Base-by-base conservation (phyloP, 2,329 filamentous ascomycete species). In the Neophaeococcomyces mojaviensis region DNA sequence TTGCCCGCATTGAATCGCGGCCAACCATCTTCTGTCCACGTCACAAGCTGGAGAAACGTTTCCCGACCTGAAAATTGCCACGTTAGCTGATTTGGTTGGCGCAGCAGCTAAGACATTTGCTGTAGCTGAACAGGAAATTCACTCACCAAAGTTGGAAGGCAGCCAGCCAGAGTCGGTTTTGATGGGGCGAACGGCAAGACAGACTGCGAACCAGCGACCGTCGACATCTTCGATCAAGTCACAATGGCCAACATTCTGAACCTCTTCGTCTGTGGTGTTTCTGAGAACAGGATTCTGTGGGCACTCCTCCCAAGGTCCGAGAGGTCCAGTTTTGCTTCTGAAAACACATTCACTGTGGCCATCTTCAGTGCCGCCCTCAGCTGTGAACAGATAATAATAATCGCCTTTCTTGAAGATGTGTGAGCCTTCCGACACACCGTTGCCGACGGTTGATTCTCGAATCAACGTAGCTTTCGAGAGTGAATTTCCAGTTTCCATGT, bases 341-440 rank as follows among this genome's bases (percentile, higher is more conserved):
- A 73, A 22, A 69, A 69, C 65, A 69, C 10, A 24, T 18, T 43
- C 39, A 18, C 39, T 72, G 51, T 77, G 73, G 5, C 66, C 60
- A 1, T 68, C 53, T 1, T 68, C 68, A 0, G 75, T 78, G 2
- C 76, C 75, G 31, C 73, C 73, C 59, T 79, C 75, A 0, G 74
- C 73, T 1, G 70, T 70, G 15, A 78, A 60, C 2, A 78, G 61
- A 49, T 78, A 78, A 52, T 76, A 78, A 49, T 66, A 77, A 0
- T 61, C 66, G 18, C 74, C 73, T 26, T 70, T 70, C 34, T 64
- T 67, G 55, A 73, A 74, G 20, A 79, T 68, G 39, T 78, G 75
- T 0, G 77, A 75, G 0, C 76, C 77, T 51, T 79, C 77, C 0
- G 76, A 19, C 18, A 37, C 13, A 28, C 41, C 68, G 1, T 65